phyloP scores from a whole-genome alignment of 2,329 filamentous ascomycete species.

The Eurotiales sp. region DNA sequence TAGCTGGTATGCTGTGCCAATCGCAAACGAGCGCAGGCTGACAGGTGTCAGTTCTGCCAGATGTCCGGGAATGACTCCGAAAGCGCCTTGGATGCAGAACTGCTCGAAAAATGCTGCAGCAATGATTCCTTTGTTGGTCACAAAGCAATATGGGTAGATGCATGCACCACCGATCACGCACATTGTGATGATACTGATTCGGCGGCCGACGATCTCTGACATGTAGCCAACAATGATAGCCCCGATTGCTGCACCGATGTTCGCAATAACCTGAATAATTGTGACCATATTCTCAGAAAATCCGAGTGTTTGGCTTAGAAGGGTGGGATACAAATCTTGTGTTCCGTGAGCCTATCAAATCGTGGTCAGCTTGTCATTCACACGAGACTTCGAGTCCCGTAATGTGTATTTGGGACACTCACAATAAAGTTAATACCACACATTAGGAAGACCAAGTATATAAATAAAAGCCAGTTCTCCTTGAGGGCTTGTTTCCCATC shows the following conservation, averaged over 20 bases:
- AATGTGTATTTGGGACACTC: too few species aligned
- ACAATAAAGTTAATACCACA: neutral
- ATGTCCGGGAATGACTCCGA: conserved; percentile 68
- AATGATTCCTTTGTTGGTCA: conserved; percentile 25
- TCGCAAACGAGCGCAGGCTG: conserved; percentile 60
- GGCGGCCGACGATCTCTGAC: conserved; percentile 71
- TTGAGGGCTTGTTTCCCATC: neutral
- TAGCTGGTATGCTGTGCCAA: conserved; percentile 3
- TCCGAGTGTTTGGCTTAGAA: neutral
- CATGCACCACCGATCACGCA: conserved; percentile 64
- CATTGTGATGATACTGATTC: conserved; percentile 51
- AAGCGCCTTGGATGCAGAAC: conserved; percentile 67
- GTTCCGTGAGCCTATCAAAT: neutral
- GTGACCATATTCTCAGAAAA: conserved; percentile 1
- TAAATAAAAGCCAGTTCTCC: neutral
- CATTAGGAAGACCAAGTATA: neutral
- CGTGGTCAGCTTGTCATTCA: too few species aligned
- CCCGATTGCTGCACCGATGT: conserved; percentile 3
- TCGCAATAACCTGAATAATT: conserved; percentile 1
- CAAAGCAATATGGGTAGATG: conserved; percentile 70
- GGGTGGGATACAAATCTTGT: conserved; percentile 4
- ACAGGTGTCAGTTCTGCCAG: conserved; percentile 73
- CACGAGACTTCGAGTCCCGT: too few species aligned
- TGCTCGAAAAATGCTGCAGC: conserved; percentile 46
- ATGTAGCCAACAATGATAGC: conserved; percentile 55